Base-by-base conservation (phyloP, 371 early-diverging fungal species). In the Zychaea mexicana region DNA sequence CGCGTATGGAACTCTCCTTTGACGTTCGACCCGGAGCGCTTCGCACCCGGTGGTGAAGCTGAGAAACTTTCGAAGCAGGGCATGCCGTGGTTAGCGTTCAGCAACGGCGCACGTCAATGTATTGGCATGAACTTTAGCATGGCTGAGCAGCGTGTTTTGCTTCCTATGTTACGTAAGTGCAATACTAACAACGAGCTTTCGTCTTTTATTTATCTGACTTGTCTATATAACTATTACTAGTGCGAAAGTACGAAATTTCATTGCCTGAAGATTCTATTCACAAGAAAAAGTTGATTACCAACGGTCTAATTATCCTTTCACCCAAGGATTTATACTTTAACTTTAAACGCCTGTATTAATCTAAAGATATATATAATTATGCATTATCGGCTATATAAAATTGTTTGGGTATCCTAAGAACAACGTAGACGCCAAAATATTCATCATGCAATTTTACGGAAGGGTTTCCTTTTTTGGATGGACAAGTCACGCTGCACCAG, bases 101-200 rank as follows among this genome's bases (percentile, higher is more conserved):
- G 76, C 57, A 64, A 67, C 19, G 82, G 83, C n/a, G 57, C 67
- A 7, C 68, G 84, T 56, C 66, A 76, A 61, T 85, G 84, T 19
- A 49, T 61, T 65, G 80, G 82, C 24, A 2, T 32, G 31, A 49
- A 49, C 12, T 46, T 60, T 7, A 46, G 60, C 19, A n/a, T 60
- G 21, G 64, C 76, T 13, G 83, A 85, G 27, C 87, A 85, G 69
- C 78, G 83, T 22, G 70, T 85, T 7, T 31, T 84, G 2, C 65
- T 85, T 19, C 63, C 81, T 6, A 77, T 85, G 79, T 54, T 87
- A 2, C 56, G 75, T 78, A 67, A 75, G 73, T 72, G 12, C 30
- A 45, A 12, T 12, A 17, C 38, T 36, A n/a, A n/a, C n/a, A 36
- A 36, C 38, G 38, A 36, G 15, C 38, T 36, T 36, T 53, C 9